These are phyloP conservation scores for Paraphoma chrysanthemicola DNA, from an alignment of 2,329 filamentous ascomycete species.

Conservation along the genomic window DNA sequence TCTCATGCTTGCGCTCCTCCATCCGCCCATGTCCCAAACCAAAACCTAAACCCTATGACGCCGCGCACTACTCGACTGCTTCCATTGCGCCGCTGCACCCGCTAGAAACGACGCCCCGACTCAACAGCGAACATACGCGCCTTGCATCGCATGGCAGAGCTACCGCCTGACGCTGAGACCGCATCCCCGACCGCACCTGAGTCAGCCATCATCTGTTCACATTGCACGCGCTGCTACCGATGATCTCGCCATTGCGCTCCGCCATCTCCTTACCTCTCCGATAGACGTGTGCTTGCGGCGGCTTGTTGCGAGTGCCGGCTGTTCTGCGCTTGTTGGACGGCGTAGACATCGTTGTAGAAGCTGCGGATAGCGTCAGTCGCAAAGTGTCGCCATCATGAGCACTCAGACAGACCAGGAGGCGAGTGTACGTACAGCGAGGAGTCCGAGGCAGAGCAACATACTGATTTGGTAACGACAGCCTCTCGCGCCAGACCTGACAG, in stretches of 20 bases:
- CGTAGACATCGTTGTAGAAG: slow-evolving; percentile 15
- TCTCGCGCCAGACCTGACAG: slow-evolving; percentile 23
- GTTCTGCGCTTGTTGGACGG: background rate
- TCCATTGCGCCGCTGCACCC: slow-evolving; percentile 24
- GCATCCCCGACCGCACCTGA: slow-evolving; percentile 13
- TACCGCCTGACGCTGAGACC: slow-evolving; percentile 21
- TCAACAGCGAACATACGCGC: background rate
- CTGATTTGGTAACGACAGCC: slow-evolving; percentile 10
- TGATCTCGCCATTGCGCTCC: slow-evolving; percentile 35
- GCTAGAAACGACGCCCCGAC: slow-evolving; percentile 10
- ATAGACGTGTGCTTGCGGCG: slow-evolving; percentile 29
- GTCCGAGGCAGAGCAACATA: background rate
- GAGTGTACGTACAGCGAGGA: slow-evolving; percentile 28
- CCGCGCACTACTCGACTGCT: background rate
- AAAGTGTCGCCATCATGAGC: slow-evolving; percentile 26
- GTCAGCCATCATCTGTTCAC: slow-evolving; percentile 9
- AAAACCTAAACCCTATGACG: slow-evolving; percentile 3
- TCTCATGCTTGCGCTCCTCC: slow-evolving; percentile 16
- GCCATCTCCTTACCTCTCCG: slow-evolving; percentile 24
- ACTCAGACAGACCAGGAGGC: slow-evolving; percentile 22
- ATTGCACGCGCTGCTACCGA: slow-evolving; percentile 30
- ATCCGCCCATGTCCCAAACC: slow-evolving; percentile 23
- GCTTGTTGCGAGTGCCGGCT: slow-evolving; percentile 2
- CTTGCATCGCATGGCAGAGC: slow-evolving; percentile 41
- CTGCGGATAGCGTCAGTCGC: slow-evolving; percentile 24